Evolutionary conservation across 2,329 filamentous ascomycete species (phyloP).

Genomic region (Penicillium brevicompactum): DNA sequence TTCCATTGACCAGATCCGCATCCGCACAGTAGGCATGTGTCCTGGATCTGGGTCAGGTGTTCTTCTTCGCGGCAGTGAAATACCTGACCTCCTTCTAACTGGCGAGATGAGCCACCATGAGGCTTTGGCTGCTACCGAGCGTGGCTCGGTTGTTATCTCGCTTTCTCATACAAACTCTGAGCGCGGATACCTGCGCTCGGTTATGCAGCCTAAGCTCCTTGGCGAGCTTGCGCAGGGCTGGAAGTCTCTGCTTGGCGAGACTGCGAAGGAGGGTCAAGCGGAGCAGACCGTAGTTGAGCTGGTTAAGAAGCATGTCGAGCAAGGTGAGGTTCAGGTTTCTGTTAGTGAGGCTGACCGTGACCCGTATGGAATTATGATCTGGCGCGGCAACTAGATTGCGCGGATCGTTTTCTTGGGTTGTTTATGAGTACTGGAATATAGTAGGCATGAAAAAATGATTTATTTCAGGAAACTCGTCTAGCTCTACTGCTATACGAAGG

Average conservation of each 20-base stretch:
- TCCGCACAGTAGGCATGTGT: slow-evolving; percentile 78
- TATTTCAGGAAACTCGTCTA: not conserved
- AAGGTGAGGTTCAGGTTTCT: slow-evolving; percentile 62
- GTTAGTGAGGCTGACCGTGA: slow-evolving; percentile 82
- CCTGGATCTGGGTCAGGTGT: slow-evolving; percentile 80
- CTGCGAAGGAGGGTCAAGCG: slow-evolving; percentile 30
- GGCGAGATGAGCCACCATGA: slow-evolving; percentile 95
- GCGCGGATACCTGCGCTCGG: slow-evolving; percentile 73
- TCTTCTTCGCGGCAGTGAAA: slow-evolving; percentile 58
- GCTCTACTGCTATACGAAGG: not conserved
- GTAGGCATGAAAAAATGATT: not conserved
- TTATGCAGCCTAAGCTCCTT: slow-evolving; percentile 68
- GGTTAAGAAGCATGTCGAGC: slow-evolving; percentile 43
- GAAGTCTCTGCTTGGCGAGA: slow-evolving; percentile 50
- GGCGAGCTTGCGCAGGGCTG: slow-evolving; percentile 60
- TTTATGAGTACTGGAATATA: not conserved
- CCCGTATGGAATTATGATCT: slow-evolving; percentile 76
- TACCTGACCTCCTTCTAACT: slow-evolving; percentile 81
- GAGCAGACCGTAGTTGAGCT: slow-evolving; percentile 34
- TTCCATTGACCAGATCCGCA: slow-evolving; percentile 56
- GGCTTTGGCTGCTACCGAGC: slow-evolving; percentile 81
- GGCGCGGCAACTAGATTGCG: slow-evolving; percentile 11
- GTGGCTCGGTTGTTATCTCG: slow-evolving; percentile 77
- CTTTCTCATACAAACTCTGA: slow-evolving; percentile 95
- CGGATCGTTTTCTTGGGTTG: not conserved